A percentile compares a stretch with the other conserved stretches of the same genome.
Conservation (phyloP, 1,284 basidiomycete species). For the Apiotrichum sp. region DNA sequence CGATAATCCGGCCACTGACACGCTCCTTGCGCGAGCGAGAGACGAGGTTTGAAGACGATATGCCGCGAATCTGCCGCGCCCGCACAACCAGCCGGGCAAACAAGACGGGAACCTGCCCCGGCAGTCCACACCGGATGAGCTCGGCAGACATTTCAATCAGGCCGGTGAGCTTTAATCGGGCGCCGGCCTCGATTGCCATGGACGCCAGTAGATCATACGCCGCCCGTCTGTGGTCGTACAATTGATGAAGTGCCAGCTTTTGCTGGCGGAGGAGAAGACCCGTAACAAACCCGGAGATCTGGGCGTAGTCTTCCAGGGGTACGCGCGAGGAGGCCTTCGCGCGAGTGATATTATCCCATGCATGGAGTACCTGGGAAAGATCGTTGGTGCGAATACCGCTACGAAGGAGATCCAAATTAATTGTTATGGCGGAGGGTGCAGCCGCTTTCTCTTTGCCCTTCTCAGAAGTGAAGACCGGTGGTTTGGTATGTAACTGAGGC, state of each 20-base stretch:
- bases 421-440: neutral
- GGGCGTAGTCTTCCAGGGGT: conserved; percentile 2
- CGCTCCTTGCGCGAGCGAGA: too few species aligned
- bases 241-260: conserved; percentile 1
- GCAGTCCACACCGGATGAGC: conserved; percentile 17
- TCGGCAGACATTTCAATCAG: conserved; percentile 20
- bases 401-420: neutral
- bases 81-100: neutral
- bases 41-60: too few species aligned
- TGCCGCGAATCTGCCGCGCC: too few species aligned
- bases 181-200: conserved; percentile 24
- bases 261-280: neutral
- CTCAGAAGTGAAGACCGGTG: too few species aligned
- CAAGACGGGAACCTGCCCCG: conserved; percentile 8
- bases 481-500: too few species aligned
- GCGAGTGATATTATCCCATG: conserved; percentile 15
- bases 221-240: conserved; percentile 6
- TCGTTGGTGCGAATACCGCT: neutral
- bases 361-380: neutral
- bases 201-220: conserved; percentile 15
- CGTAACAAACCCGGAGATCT: conserved; percentile 12
- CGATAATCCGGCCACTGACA: too few species aligned
- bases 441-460: too few species aligned
- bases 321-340: conserved; percentile 2
- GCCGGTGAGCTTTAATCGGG: conserved; percentile 17